Conservation (phyloP, 495 filamentous ascomycete genomes). For the Talaromyces nanjingensis region DNA sequence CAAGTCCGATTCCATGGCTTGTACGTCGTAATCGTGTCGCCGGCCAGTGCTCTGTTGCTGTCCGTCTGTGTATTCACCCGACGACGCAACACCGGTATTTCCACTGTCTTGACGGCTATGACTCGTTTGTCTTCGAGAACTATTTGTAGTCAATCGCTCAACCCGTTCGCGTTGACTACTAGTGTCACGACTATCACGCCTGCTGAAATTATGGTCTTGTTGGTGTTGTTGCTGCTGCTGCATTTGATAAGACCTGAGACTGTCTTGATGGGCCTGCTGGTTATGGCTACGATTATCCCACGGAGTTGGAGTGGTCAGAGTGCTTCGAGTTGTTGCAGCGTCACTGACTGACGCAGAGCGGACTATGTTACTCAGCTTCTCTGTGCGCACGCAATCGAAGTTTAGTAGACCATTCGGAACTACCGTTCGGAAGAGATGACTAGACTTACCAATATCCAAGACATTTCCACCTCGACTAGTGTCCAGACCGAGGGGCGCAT, state of each 20-base stretch:
- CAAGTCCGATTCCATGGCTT: conserved; percentile 88
- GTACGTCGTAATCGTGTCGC: conserved; percentile 91
- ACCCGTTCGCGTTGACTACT: conserved; percentile 44
- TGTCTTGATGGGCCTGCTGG: conserved; percentile 31
- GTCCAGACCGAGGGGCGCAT: conserved; percentile 87
- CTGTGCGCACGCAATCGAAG: conserved; percentile 35
- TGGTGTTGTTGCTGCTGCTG: conserved; percentile 12
- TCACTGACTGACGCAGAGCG: conserved; percentile 73
- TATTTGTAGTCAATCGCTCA: conserved; percentile 49
- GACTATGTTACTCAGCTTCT: conserved; percentile 93
- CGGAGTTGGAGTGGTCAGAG: conserved; percentile 43
- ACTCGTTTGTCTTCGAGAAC: conserved; percentile 36
- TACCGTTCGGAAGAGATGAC: conserved; percentile 8
- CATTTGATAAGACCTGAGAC: background rate
- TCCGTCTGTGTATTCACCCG: conserved; percentile 68
- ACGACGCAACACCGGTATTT: conserved; percentile 65
- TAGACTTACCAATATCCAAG: conserved; percentile 75
- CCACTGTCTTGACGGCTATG: conserved; percentile 68
- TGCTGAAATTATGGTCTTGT: conserved; percentile 32
- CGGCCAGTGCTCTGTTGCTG: conserved; percentile 40
- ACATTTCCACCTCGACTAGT: conserved; percentile 94
- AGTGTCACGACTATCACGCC: conserved; percentile 52
- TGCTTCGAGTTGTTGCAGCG: conserved; percentile 39
- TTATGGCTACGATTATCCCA: conserved; percentile 49
- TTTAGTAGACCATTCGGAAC: background rate